Evolutionary conservation across 208 protist genomes (phyloP), one percentile per base, ranked within the genome.

Genomic region (Crithidia acanthocephali): DNA sequence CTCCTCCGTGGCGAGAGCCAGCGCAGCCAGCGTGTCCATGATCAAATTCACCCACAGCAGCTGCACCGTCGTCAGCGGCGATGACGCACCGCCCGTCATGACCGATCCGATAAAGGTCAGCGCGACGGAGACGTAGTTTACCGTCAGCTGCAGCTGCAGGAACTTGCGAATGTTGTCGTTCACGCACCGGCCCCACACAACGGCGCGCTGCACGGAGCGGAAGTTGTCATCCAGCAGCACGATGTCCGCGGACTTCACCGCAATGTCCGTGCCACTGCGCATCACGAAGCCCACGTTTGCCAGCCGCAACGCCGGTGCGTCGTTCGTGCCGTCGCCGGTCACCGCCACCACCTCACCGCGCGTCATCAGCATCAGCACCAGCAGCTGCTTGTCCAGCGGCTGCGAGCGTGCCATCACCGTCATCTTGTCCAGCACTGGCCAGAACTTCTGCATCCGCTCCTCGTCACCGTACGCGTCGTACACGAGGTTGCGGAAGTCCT

Each of bases 31-130:
- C 18, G 98, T 98, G 82, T 99, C 98, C 98, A 99, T 99, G 89
- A 99, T 99, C 32, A 99, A 78, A 74, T 99, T 99, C 45, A 99
- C 95, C 98, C 98, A 99, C 60, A 99, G 85, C 25, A 99, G 89
- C 90, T 99, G 98, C 68, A 99, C 86, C 53, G 97, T 95, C 58
- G 88, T 96, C 25, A 98, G 81, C 33, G 96, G 96, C 18, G 86
- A 90, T 2, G 80, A 87, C 13, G 65, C 66, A 40, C 78, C 76
- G n/a, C 70, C 63, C 16, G 89, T 73, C 16, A 92, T 73, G 22
- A 98, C 35, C 44, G 88, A 85, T 5, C 97, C 98, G 45, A 99
- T 80, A 77, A 99, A 95, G 22, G 94, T 94, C 44, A 99, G 64
- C 18, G 94, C 68, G 15, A 99, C 81, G 22, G 96, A 98, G 18